phyloP scores from a whole-genome alignment of 2,329 filamentous ascomycete species.

The Calonectria naviculata region DNA sequence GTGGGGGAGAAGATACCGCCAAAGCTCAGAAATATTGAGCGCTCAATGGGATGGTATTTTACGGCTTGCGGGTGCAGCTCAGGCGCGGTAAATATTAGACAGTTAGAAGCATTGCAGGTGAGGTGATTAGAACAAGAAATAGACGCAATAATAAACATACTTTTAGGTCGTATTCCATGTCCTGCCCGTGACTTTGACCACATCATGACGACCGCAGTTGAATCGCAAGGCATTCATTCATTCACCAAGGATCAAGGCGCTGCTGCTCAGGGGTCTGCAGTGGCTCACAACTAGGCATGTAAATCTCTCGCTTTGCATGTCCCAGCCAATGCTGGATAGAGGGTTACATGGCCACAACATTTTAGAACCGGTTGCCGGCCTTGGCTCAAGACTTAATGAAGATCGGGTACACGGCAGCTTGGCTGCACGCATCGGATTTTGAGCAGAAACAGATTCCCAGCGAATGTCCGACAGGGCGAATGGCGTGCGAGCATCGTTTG shows the following conservation, averaged over 20 bases:
- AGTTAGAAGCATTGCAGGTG: not conserved
- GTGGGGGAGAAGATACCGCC: slow-evolving; percentile 13
- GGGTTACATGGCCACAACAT: too few species aligned
- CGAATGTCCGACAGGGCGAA: not conserved
- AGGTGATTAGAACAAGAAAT: not conserved
- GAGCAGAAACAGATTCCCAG: not conserved
- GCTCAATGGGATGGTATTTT: slow-evolving; percentile 33
- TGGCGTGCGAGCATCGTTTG: not conserved
- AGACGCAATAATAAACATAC: too few species aligned
- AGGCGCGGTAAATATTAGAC: not conserved
- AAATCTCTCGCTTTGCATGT: too few species aligned
- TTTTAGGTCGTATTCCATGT: too few species aligned
- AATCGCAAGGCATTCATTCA: too few species aligned
- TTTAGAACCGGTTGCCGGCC: too few species aligned
- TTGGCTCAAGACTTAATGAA: not conserved
- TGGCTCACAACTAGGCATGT: too few species aligned
- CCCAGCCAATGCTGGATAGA: too few species aligned
- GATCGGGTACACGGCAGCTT: not conserved
- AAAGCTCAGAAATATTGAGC: slow-evolving; percentile 34
- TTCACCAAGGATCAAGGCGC: too few species aligned
- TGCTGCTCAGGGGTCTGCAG: too few species aligned
- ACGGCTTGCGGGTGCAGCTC: slow-evolving; percentile 20
- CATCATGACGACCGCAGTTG: too few species aligned
- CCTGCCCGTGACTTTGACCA: too few species aligned
- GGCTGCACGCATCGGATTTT: not conserved